Conservation (phyloP, 306 rosid species). For the Erythrophleum fordii region DNA sequence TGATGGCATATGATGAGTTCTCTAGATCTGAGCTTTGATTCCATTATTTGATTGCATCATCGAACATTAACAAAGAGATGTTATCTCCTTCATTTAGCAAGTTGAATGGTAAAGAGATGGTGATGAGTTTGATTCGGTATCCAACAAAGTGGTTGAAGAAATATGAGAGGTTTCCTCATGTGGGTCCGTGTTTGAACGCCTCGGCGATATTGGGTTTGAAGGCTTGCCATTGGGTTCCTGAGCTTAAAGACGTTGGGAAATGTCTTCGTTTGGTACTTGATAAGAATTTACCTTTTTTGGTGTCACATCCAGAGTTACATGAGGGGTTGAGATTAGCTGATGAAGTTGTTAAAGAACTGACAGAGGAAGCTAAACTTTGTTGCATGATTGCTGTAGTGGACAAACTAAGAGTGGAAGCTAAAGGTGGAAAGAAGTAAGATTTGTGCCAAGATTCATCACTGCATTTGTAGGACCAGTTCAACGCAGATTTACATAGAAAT, state of each 20-base stretch:
- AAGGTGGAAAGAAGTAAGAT: constrained; percentile 29
- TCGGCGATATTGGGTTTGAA: constrained; percentile 57
- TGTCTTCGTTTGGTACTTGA: constrained; percentile 69
- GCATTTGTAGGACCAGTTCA: neutral
- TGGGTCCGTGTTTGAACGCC: constrained; percentile 59
- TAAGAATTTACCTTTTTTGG: constrained; percentile 71
- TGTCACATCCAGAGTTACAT: constrained; percentile 72
- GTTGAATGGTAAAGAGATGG: constrained; percentile 73
- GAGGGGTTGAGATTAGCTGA: constrained; percentile 66
- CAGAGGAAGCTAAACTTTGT: constrained; percentile 66
- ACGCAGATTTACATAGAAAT: neutral
- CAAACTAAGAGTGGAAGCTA: constrained; percentile 51
- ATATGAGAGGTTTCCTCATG: constrained; percentile 84
- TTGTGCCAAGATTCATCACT: neutral
- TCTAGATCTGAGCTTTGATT: constrained; percentile 68
- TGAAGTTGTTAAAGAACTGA: constrained; percentile 53
- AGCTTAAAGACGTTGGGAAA: constrained; percentile 68
- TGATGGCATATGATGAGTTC: constrained; percentile 81
- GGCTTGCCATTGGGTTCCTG: constrained; percentile 81
- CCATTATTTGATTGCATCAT: constrained; percentile 75
- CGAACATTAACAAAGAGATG: constrained; percentile 61
- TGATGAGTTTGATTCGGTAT: constrained; percentile 64
- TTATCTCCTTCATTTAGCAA: constrained; percentile 59
- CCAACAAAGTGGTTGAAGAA: constrained; percentile 88
- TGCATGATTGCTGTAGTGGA: constrained; percentile 57